Conservation (phyloP, 495 filamentous ascomycete species). For the Penicillium psychrofluorescens region DNA sequence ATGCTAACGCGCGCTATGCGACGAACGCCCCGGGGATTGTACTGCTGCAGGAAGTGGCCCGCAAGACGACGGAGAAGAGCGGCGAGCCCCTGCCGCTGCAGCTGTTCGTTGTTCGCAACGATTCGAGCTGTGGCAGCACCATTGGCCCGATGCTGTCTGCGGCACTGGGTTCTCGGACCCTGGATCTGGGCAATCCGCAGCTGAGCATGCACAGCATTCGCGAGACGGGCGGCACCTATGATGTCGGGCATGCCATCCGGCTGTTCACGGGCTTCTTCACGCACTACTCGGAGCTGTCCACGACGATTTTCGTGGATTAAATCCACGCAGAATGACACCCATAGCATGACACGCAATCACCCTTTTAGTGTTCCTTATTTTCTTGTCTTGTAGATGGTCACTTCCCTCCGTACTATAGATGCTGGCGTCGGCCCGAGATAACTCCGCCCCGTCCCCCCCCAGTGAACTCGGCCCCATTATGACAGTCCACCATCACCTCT, state of each 20-base stretch:
- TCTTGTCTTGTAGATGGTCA: no score
- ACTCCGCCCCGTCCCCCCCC: conserved; percentile 9
- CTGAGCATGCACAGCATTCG: conserved; percentile 95
- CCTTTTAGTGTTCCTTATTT: no score
- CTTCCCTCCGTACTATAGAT: no score
- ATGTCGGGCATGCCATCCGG: conserved; percentile 81
- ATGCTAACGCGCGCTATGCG: conserved; percentile 92
- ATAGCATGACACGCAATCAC: no score
- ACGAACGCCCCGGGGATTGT: conserved; percentile 96
- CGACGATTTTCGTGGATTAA: conserved; percentile 72
- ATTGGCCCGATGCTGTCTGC: conserved; percentile 94
- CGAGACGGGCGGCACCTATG: conserved; percentile 79
- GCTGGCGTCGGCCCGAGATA: conserved; percentile 14
- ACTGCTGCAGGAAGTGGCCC: conserved; percentile 79
- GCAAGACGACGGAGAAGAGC: conserved; percentile 44
- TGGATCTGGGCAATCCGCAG: conserved; percentile 95
- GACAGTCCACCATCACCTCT: conserved; percentile 3
- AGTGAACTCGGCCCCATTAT: conserved; percentile 7
- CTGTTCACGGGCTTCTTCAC: conserved; percentile 85
- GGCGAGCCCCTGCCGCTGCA: conserved; percentile 71
- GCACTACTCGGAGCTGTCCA: conserved; percentile 70
- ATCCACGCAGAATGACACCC: neutral
- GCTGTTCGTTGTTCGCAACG: conserved; percentile 93
- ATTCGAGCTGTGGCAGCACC: conserved; percentile 87
- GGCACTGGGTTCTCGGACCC: conserved; percentile 72